Evolutionary conservation across 2,329 filamentous ascomycete genomes (phyloP).

Genomic region (Drechslerella stenobrocha): DNA sequence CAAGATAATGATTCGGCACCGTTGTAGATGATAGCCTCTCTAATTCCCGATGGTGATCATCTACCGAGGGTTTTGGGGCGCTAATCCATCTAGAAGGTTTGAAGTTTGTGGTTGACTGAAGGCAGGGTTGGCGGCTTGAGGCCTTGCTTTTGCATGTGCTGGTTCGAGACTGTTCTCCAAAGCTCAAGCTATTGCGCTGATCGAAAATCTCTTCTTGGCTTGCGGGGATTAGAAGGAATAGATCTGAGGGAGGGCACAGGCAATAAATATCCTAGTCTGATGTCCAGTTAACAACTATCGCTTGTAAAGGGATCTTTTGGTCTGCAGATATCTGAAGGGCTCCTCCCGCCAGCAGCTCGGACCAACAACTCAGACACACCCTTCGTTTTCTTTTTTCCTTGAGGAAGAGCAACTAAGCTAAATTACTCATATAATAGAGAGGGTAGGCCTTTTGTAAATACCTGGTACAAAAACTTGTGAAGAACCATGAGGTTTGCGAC

Average conservation of each 20-base stretch:
- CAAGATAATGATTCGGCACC: conserved; percentile 30
- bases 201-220: conserved; percentile 24
- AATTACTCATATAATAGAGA: too few species aligned
- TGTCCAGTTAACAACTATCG: conserved; percentile 44
- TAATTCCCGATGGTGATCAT: conserved; percentile 29
- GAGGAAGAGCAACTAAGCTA: too few species aligned
- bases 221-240: conserved; percentile 21
- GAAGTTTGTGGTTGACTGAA: conserved; percentile 5
- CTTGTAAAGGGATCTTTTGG: conserved; percentile 45
- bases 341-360: conserved; percentile 40
- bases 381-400: conserved; percentile 11
- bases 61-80: conserved; percentile 19
- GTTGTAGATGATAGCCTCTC: conserved; percentile 26
- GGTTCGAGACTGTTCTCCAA: conserved; percentile 21
- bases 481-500: conserved; percentile 41
- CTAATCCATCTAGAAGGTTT: not conserved
- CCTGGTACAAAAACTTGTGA: conserved; percentile 38
- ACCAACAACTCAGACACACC: conserved; percentile 45
- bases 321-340: conserved; percentile 26
- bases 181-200: conserved; percentile 8
- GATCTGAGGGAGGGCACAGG: conserved; percentile 25
- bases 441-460: conserved; percentile 28
- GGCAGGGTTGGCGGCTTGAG: conserved; percentile 1
- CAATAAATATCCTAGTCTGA: conserved; percentile 40
- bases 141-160: conserved; percentile 44